These are phyloP conservation scores for Penicillium janthinellum DNA, from an alignment of 2,329 filamentous ascomycete genomes.

Conservation along the genomic window DNA sequence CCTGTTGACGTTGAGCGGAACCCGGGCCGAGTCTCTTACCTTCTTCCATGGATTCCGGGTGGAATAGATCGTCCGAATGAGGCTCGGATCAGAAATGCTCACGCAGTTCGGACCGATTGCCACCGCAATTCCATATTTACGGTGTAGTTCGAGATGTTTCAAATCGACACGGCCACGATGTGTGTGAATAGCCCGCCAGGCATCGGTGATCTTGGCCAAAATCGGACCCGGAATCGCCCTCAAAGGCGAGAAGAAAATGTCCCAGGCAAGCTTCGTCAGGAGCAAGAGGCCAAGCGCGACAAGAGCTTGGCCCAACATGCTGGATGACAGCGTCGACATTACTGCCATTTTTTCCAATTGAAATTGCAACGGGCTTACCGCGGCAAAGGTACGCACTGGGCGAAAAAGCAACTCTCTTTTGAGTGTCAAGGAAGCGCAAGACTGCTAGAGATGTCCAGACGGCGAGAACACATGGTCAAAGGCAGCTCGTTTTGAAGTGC, in stretches of 20 bases:
- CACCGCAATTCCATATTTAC: slow-evolving; percentile 44
- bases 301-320: slow-evolving; percentile 12
- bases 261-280: slow-evolving; percentile 14
- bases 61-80: slow-evolving; percentile 42
- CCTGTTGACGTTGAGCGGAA: not conserved
- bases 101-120: slow-evolving; percentile 45
- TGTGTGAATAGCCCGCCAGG: slow-evolving; percentile 19
- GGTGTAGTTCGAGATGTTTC: slow-evolving; percentile 35
- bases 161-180: slow-evolving; percentile 17
- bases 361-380: not conserved
- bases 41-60: slow-evolving; percentile 27
- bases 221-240: slow-evolving; percentile 18
- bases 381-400: not conserved
- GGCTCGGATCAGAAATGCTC: slow-evolving; percentile 42
- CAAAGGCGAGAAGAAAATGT: slow-evolving; percentile 15
- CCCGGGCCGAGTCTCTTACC: slow-evolving; percentile 5
- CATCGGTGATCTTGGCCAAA: slow-evolving; percentile 19
- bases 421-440: not conserved
- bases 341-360: slow-evolving; percentile 6
- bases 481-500: not conserved
- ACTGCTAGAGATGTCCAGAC: not conserved
- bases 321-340: slow-evolving; percentile 2
- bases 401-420: not conserved
- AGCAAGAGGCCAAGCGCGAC: slow-evolving; percentile 11
- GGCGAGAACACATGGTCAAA: not conserved